Evolutionary conservation across 2,329 filamentous ascomycete species (phyloP), one percentile per base, ranked within the genome.

Genomic region (Setomelanomma holmii): DNA sequence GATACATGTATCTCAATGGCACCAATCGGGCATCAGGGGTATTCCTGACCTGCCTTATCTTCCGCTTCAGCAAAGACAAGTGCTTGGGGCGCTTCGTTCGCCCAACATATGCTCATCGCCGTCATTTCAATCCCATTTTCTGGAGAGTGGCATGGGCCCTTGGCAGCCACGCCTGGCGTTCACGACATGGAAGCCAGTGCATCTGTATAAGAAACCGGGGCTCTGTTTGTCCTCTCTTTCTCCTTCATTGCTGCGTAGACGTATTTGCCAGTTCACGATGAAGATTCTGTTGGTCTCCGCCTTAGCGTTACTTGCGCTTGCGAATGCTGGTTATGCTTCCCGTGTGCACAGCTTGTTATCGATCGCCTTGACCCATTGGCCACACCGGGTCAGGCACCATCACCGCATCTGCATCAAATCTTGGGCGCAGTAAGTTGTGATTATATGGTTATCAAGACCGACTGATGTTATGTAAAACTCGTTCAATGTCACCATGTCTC

Each of bases 331-430:
- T 36, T 69, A 20, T 60, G 64, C 10, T 69, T 68, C 42, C 60
- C 58, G 46, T 69, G 63, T 44, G 60, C 60, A 12, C 64, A 66
- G 39, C 52, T 69, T 7, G 60, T 64, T 20, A 63, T 62, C 16
- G 60, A 68, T 23, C 51, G 63, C 2, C 40, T 66, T 5, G 66
- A 69, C 35, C 66, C 66, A 4, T 40, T 69, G 36, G 64, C 68
- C 16, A 64, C 58, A 5, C 66, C 66, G 2, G 64, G 64, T 4
- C 45, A 49, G 21, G 53, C 55, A 17, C 66, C 66, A 8, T 66
- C 64, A 4, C 63, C 64, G 2, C 64, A 69, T 50, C 27, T 66
- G 4, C 66, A 67, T 49, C 64, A 69, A 40, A 63, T 69, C 16
- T 14, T 67, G 1, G 64, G 62, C 43, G 63, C 61, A 16, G 58